Base-by-base conservation (phyloP, 495 filamentous ascomycete genomes). In the Glarea lozoyensis region DNA sequence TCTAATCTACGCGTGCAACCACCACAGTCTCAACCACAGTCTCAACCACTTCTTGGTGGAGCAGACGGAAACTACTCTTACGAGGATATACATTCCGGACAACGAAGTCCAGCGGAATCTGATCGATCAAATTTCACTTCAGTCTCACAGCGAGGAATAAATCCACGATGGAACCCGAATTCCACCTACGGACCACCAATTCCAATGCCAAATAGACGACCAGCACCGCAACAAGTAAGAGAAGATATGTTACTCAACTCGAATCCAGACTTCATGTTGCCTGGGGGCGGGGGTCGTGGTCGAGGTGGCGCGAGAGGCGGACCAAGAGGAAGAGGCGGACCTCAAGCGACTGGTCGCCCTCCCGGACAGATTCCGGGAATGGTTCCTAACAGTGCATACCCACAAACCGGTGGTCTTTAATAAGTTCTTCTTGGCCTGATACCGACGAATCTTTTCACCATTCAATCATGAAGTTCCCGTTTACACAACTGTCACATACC, bases 81-180 rank as follows among this genome's bases (percentile, higher is more conserved):
- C 37, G 82, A 88, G 45, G 77, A 83, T 38, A 54, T 82, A 22
- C 73, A 71, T 21, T 71, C 78, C 46, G 82, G 80, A 34, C 67
- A 81, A 24, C 70, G 84, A 52, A 85, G 78, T 58, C 86, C 86
- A 40, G 76, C 86, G 35, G 75, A 81, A 50, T 86, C 79, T 45
- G 85, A 89, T 46, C 67, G 75, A 22, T 85, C 79, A 43, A 80
- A 81, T 45, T 94, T 90, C 65, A 94, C 88, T 10, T 86, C 81
- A 18, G 79, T 95, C 30, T 86, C 79, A 0, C 84, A 94, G 63
- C 73, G 88, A 19, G 79, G 82, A n/a, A 62, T 92, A 15, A 95
- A 94, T 58, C 88, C 88, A 3, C 77, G 79, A 23, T 94, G 88
- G 88, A 60, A 84, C 64, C 60, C 61, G 29, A 56, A 64, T 32